These are phyloP conservation scores for Amphibolis antarctica DNA, from an alignment of 106 monocot genomes.

Conservation along the genomic window DNA sequence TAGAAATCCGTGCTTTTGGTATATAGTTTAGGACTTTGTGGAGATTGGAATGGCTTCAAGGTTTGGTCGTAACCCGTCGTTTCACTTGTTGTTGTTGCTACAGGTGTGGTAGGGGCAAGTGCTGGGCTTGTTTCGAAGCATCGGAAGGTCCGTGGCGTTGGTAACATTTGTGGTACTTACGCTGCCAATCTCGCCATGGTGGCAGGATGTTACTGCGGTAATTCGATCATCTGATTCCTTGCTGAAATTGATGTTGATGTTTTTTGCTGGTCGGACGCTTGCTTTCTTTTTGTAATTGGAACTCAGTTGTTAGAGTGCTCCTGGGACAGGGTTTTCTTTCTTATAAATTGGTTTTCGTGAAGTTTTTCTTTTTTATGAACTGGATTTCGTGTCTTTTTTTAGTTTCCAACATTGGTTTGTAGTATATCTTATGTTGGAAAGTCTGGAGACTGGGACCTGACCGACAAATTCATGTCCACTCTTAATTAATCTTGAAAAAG, in stretches of 20 bases:
- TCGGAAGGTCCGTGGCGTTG: slow-evolving; percentile 32
- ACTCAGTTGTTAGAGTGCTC: neutral
- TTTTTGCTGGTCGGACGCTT: neutral
- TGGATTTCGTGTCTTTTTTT: neutral
- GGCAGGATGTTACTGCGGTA: slow-evolving; percentile 82
- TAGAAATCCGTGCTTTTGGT: neutral
- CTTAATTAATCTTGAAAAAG: no score
- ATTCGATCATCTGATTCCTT: neutral
- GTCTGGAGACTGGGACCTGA: neutral
- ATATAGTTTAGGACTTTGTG: neutral
- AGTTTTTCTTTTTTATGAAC: neutral
- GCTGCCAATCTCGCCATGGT: slow-evolving; percentile 65
- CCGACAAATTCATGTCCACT: no score
- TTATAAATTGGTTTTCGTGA: neutral
- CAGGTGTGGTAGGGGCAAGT: slow-evolving; percentile 45
- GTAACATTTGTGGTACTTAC: slow-evolving; percentile 34
- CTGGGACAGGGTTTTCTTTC: neutral
- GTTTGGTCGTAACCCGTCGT: neutral
- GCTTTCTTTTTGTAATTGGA: neutral
- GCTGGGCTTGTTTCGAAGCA: slow-evolving; percentile 62
- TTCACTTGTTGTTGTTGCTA: neutral
- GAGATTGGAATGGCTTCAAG: neutral
- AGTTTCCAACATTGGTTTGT: neutral
- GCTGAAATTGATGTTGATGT: neutral
- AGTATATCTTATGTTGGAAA: neutral